Conservation (phyloP, 1,284 basidiomycete genomes). For the Phylloboletellus chloephorus region DNA sequence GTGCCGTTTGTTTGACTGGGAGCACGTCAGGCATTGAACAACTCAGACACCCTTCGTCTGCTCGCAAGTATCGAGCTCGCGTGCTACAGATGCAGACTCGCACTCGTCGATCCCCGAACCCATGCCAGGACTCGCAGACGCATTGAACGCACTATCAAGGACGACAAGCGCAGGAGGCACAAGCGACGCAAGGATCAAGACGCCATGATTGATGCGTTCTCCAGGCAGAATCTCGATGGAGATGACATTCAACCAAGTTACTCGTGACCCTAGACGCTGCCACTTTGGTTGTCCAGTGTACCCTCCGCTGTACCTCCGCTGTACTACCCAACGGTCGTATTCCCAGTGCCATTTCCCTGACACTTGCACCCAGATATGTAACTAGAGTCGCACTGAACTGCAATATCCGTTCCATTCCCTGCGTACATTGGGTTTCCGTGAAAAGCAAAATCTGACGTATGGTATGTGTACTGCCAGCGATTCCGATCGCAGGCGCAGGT, state of each 20-base stretch:
- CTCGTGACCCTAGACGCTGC: conserved; percentile 15
- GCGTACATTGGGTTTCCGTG: background rate
- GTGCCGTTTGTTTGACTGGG: conserved; percentile 9
- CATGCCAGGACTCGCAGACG: conserved; percentile 61
- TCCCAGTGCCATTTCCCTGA: conserved; percentile 7
- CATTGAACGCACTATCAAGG: conserved; percentile 71
- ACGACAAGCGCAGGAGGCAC: conserved; percentile 72
- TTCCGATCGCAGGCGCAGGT: background rate
- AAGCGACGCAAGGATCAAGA: conserved; percentile 76
- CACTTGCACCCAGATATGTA: conserved; percentile 6
- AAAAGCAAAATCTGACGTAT: background rate
- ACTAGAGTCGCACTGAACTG: conserved; percentile 8
- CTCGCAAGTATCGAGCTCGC: conserved; percentile 76
- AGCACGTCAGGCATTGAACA: conserved; percentile 59
- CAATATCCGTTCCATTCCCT: conserved; percentile 1
- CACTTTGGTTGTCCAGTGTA: conserved; percentile 13
- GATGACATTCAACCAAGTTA: conserved; percentile 26
- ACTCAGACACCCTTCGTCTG: conserved; percentile 71
- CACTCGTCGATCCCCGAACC: conserved; percentile 55
- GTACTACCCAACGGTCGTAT: conserved; percentile 21
- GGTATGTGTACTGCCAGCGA: background rate
- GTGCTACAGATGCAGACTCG: conserved; percentile 66
- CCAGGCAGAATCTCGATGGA: conserved; percentile 49
- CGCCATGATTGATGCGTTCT: conserved; percentile 70
- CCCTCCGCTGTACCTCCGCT: no score